phyloP scores from a whole-genome alignment of 345 rosid genomes.

The Eucalyptus marginata region DNA sequence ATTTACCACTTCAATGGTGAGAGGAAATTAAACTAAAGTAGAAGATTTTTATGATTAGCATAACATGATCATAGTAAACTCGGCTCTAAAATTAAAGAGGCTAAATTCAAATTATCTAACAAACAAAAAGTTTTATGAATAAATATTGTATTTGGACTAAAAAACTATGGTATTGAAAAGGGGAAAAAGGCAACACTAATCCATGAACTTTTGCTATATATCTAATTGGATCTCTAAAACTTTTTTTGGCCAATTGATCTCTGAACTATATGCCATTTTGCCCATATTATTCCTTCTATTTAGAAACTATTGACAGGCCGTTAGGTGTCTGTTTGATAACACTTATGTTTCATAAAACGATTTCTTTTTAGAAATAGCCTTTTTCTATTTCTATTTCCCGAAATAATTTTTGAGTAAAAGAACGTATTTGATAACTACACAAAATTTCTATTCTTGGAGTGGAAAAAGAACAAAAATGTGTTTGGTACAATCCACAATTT shows the following conservation, averaged over 20 bases:
- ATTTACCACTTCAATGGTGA: neutral
- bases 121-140: too few species aligned
- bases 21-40: neutral
- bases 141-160: rapidly evolving
- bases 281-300: too few species aligned
- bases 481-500: rapidly evolving
- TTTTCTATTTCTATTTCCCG: rapidly evolving
- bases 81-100: neutral
- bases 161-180: too few species aligned
- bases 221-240: too few species aligned
- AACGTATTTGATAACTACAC: rapidly evolving
- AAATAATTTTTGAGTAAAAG: rapidly evolving
- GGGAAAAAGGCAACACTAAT: too few species aligned
- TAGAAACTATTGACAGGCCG: rapidly evolving
- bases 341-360: rapidly evolving
- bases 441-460: too few species aligned
- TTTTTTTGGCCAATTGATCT: too few species aligned
- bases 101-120: neutral
- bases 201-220: too few species aligned
- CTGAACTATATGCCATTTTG: too few species aligned
- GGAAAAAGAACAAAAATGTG: rapidly evolving
- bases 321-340: rapidly evolving
- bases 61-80: neutral
- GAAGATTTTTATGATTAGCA: neutral
- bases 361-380: too few species aligned